These are phyloP conservation scores for Metarhizium guizhouense DNA, from an alignment of 2,329 filamentous ascomycete genomes.

Conservation along the genomic window DNA sequence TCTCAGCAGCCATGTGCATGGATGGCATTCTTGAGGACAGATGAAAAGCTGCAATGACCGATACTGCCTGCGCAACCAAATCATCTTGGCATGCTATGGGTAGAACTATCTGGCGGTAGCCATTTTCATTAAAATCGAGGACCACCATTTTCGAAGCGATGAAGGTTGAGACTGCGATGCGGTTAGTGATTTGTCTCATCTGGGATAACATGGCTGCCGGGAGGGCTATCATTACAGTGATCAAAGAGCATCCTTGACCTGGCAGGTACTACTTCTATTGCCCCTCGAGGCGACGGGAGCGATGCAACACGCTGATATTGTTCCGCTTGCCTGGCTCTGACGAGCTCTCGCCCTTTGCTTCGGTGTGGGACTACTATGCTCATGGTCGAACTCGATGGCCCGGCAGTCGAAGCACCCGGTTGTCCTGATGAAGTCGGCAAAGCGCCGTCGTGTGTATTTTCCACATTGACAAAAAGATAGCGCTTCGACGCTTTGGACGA, in stretches of 20 bases:
- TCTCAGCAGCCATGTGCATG: conserved; percentile 22
- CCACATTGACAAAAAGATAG: background rate
- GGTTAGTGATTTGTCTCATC: background rate
- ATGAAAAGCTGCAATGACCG: conserved; percentile 30
- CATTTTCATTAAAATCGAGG: conserved; percentile 24
- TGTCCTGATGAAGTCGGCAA: background rate
- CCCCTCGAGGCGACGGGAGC: conserved; percentile 10
- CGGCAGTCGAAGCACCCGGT: background rate
- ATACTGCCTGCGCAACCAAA: conserved; percentile 25
- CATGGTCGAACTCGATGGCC: background rate
- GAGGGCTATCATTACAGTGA: conserved; percentile 18
- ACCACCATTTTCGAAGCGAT: conserved; percentile 32
- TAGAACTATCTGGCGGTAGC: conserved; percentile 28
- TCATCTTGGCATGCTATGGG: conserved; percentile 29
- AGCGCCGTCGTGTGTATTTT: background rate
- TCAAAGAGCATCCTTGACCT: conserved; percentile 25
- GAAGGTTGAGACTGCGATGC: conserved; percentile 20
- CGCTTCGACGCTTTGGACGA: background rate
- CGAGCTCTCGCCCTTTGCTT: background rate
- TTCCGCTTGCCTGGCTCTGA: background rate
- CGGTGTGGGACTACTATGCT: background rate
- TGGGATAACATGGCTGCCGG: too few species aligned
- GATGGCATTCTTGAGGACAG: conserved; percentile 21
- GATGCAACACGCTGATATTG: too few species aligned
- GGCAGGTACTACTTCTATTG: conserved; percentile 17